Conservation (phyloP, 2,329 filamentous ascomycete species). For the Botryotinia calthae region DNA sequence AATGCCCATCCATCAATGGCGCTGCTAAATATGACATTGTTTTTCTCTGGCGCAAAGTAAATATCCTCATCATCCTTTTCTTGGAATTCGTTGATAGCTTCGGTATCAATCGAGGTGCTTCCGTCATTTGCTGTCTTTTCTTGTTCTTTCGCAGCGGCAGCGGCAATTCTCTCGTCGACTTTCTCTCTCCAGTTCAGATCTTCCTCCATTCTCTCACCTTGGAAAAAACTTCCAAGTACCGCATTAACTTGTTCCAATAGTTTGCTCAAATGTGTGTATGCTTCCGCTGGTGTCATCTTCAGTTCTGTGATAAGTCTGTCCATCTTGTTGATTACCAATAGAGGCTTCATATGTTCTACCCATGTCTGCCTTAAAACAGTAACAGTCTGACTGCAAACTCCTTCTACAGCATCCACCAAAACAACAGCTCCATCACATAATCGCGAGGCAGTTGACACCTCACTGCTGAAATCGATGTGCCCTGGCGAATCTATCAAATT, state of each 20-base stretch:
- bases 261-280: constrained; percentile 84
- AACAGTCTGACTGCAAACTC: constrained; percentile 97
- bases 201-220: constrained; percentile 97
- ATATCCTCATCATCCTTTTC: constrained; percentile 95
- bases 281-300: constrained; percentile 87
- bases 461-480: constrained; percentile 97
- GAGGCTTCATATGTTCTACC: constrained; percentile 90
- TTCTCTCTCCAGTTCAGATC: constrained; percentile 93
- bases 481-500: constrained; percentile 98
- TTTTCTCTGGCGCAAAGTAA: constrained; percentile 96
- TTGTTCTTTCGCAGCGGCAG: constrained; percentile 62
- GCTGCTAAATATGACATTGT: constrained; percentile 98
- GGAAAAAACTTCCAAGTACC: constrained; percentile 94
- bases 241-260: constrained; percentile 95
- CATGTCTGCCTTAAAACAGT: constrained; percentile 93
- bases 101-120: constrained; percentile 45
- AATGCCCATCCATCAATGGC: constrained; percentile 99
- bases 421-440: constrained; percentile 94
- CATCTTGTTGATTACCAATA: constrained; percentile 98
- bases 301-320: constrained; percentile 91
- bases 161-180: constrained; percentile 81
- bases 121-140: constrained; percentile 41
- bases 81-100: constrained; percentile 69
- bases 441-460: constrained; percentile 92
- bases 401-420: constrained; percentile 93